These are phyloP conservation scores for Pneumocystis oryctolagi DNA, from an alignment of 1,139 yeast species.

Conservation along the genomic window DNA sequence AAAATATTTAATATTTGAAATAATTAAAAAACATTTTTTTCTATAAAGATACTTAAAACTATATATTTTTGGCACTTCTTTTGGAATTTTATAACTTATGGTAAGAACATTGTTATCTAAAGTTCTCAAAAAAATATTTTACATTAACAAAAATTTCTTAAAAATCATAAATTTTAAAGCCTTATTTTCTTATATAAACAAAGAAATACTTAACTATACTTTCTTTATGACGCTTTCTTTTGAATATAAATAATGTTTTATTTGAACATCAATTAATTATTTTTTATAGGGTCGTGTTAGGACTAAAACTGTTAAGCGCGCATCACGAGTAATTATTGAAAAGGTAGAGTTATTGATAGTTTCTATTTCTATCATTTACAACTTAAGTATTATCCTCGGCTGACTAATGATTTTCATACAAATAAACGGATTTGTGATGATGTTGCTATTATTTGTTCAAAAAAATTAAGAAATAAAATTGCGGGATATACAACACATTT, in stretches of 20 bases:
- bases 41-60: not conserved
- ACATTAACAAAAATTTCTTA: not conserved
- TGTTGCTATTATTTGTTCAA: constrained; percentile 97
- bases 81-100: not conserved
- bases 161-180: not conserved
- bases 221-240: not conserved
- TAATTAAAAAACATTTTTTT: not conserved
- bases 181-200: not conserved
- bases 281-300: constrained; percentile 76
- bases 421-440: constrained; percentile 99
- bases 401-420: constrained; percentile 98
- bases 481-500: constrained; percentile 99
- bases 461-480: constrained; percentile 99
- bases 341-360: constrained; percentile 27
- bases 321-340: constrained; percentile 99
- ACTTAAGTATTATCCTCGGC: constrained; percentile 82
- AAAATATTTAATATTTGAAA: too few species aligned
- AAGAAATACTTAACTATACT: not conserved
- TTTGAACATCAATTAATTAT: not conserved
- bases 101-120: not conserved
- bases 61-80: not conserved
- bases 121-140: not conserved
- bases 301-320: constrained; percentile 99
- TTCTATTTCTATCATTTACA: not conserved
- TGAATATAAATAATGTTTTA: not conserved